A percentile compares a stretch with the other conserved stretches of the same genome.
phyloP scores from a whole-genome alignment of 1,139 yeast species.

The Kodamaea anthophila region DNA sequence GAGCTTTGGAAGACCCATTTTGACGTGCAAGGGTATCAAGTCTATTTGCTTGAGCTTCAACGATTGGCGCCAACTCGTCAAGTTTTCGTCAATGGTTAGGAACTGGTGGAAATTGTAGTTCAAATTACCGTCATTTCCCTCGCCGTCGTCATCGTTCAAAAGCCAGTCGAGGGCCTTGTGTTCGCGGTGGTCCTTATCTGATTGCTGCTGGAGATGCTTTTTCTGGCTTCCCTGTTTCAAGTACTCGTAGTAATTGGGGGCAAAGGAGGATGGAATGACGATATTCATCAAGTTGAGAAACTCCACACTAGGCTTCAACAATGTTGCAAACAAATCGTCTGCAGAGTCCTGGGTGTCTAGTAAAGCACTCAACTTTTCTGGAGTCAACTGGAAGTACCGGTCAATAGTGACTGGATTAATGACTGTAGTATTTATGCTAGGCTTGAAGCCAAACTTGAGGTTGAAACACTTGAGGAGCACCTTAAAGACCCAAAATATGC shows the following conservation, averaged over 20 bases:
- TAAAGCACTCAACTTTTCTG: conserved; percentile 37
- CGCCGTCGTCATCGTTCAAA: conserved; percentile 44
- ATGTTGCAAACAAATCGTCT: conserved; percentile 34
- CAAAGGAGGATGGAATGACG: conserved; percentile 44
- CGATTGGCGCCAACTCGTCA: conserved; percentile 39
- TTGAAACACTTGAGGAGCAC: conserved; percentile 48
- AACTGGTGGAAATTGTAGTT: conserved; percentile 44
- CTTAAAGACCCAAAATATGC: conserved; percentile 56
- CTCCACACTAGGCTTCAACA: conserved; percentile 41
- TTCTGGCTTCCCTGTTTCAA: conserved; percentile 26
- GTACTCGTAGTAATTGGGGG: conserved; percentile 45
- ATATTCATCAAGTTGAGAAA: conserved; percentile 41
- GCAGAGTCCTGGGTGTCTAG: conserved; percentile 20
- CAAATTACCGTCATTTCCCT: conserved; percentile 46
- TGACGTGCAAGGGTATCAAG: conserved; percentile 24
- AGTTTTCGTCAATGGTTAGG: conserved; percentile 38
- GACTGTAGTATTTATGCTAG: conserved; percentile 43
- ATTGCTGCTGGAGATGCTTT: conserved; percentile 12
- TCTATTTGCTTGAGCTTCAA: conserved; percentile 27
- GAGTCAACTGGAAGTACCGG: conserved; percentile 42
- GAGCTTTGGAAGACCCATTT: conserved; percentile 33
- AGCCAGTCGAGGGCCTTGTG: conserved; percentile 41
- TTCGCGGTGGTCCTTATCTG: conserved; percentile 17
- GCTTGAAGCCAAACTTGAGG: conserved; percentile 44
- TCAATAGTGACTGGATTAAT: conserved; percentile 47